Conservation (phyloP, 345 rosid species). For the Ceriops zippeliana region DNA sequence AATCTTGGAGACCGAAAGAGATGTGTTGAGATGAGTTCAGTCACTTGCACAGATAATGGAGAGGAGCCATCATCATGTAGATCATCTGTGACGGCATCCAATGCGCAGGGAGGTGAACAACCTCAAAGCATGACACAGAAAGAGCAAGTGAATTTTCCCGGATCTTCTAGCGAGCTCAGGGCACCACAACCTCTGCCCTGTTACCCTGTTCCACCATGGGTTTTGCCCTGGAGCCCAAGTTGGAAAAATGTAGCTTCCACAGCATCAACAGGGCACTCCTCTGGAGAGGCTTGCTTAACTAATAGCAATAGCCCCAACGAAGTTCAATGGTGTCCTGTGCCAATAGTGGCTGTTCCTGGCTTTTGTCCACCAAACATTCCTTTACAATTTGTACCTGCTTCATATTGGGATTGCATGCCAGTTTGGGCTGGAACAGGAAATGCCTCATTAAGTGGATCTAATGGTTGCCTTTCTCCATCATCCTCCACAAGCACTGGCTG, state of each 20-base stretch:
- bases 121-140: slow-evolving; percentile 24
- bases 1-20: slow-evolving; percentile 42
- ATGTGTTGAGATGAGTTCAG: slow-evolving; percentile 27
- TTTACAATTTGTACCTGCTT: slow-evolving; percentile 56
- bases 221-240: slow-evolving; percentile 45
- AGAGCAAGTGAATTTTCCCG: slow-evolving; percentile 22
- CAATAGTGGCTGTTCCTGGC: slow-evolving; percentile 35
- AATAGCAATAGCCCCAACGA: slow-evolving; percentile 24
- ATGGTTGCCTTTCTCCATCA: slow-evolving; percentile 44
- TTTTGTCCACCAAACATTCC: slow-evolving; percentile 66
- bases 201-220: slow-evolving; percentile 49
- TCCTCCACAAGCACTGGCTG: slow-evolving; percentile 39
- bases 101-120: slow-evolving; percentile 28
- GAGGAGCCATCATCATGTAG: slow-evolving; percentile 39
- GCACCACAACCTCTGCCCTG: slow-evolving; percentile 35
- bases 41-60: slow-evolving; percentile 26
- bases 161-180: slow-evolving; percentile 32
- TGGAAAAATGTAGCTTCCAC: slow-evolving; percentile 26
- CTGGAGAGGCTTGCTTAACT: slow-evolving; percentile 23
- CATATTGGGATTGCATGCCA: slow-evolving; percentile 64
- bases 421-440: slow-evolving; percentile 37
- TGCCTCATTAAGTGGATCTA: slow-evolving; percentile 15
- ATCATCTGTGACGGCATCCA: slow-evolving; percentile 32
- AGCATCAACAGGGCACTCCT: slow-evolving; percentile 27
- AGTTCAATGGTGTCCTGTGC: slow-evolving; percentile 50